Evolutionary conservation across 192 early-diverging fungal genomes (phyloP), one percentile per base, ranked within the genome.

Genomic region (Umbelopsis isabellina): DNA sequence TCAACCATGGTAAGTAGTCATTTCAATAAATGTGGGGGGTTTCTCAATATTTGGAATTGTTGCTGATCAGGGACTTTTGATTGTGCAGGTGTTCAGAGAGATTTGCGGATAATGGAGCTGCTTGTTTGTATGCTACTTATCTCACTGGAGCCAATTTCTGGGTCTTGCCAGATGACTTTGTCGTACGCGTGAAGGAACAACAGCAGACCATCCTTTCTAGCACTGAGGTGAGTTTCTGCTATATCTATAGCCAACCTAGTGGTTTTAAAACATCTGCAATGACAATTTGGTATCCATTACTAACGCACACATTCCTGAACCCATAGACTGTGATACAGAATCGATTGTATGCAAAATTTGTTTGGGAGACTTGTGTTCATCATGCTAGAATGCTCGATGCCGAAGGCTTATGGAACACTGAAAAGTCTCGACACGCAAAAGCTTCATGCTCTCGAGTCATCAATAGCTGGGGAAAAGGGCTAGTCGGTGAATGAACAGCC

Each of bases 261-360:
- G 27, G 27, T 30, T 30, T 30, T 2, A 30, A 30, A 30, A 30
- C n/a, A 3, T 30, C 27, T 30, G 3, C 27, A 1, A 41, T 4
- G 37, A 6, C 5, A 9, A 41, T 41, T 41, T 41, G 37, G 37
- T 41, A 4, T 41, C 10, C 37, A 27, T 27, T 3, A 49, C 18
- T 18, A 49, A 49, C 20, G 48, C 15, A 16, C 13, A 10, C 1
- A 6, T 13, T 1, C 15, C 6, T 16, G 12, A 3, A 6, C 48
- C 48, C 48, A 49, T 77, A 87, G 86, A 82, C 80, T 70, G 82
- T 75, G 15, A 84, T 88, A 61, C 80, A 84, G 55, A 82, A 76
- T 55, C 81, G 86, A 9, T 66, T 88, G 44, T 86, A 88, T 67
- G 80, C 81, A 33, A 88, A 86, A 72, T 88, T 86, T 65, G 79